A percentile compares a stretch with the other conserved stretches of the same genome.
Evolutionary conservation across 73 alveolate species (phyloP).

Genomic region (Symbiodinium natans): DNA sequence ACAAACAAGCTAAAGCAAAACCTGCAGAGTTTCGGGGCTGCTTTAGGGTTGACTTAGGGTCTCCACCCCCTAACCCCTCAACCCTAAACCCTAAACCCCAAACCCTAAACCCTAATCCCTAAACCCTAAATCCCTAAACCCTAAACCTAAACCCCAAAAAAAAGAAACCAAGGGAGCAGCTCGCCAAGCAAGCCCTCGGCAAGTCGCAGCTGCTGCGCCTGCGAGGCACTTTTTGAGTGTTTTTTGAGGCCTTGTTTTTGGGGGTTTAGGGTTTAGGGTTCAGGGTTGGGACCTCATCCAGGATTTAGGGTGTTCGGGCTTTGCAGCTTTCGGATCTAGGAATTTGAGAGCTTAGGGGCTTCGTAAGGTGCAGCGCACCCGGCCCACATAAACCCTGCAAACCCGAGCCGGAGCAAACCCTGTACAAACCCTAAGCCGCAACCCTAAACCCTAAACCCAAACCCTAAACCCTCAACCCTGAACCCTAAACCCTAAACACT

Average conservation of each 20-base stretch:
- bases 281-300: no score
- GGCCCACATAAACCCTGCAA: neutral
- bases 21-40: no score
- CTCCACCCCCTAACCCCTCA: no score
- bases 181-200: conserved; percentile 69
- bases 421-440: no score
- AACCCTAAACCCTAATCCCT: neutral
- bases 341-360: neutral
- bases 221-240: neutral
- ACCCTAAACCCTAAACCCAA: no score
- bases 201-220: conserved; percentile 77
- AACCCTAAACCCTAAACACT: no score
- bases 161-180: neutral
- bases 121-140: no score
- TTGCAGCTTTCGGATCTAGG: neutral
- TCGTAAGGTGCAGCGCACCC: no score
- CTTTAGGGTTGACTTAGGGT: no score
- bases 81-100: neutral
- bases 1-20: no score
- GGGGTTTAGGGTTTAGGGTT: neutral
- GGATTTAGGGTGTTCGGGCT: neutral
- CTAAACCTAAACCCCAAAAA: neutral
- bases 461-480: no score
- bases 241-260: neutral
- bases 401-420: neutral